Evolutionary conservation across 257 asterid species (phyloP).

Genomic region (Agastache rugosa): DNA sequence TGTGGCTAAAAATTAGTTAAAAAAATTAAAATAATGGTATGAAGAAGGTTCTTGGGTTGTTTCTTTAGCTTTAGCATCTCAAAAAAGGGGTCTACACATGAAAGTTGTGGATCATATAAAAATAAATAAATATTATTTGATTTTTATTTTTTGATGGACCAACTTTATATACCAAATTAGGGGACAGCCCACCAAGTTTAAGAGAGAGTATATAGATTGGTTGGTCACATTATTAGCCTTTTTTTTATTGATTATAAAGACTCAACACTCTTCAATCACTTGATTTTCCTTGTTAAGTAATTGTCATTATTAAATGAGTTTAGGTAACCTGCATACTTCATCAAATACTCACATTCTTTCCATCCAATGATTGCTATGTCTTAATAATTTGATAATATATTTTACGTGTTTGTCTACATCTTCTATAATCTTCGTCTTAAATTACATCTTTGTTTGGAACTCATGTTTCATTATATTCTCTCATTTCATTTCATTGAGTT

Average conservation of each 20-base stretch:
- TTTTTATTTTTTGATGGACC: constrained; percentile 24
- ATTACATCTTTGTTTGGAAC: too few relatives aligned
- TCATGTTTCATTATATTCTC: too few relatives aligned
- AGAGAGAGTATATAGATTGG: constrained; percentile 23
- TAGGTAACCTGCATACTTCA: constrained; percentile 7
- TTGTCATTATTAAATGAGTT: constrained; percentile 7
- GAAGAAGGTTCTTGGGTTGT: constrained; percentile 36
- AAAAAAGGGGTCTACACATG: constrained; percentile 22
- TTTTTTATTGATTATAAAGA: constrained; percentile 26
- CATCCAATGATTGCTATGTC: neutral
- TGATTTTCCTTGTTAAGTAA: constrained; percentile 17
- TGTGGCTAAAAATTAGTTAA: constrained; percentile 21
- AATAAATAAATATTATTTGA: neutral
- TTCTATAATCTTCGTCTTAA: neutral
- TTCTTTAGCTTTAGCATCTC: constrained; percentile 43
- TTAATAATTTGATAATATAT: neutral
- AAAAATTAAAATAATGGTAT: constrained; percentile 2
- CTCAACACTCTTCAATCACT: neutral
- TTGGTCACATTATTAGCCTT: constrained; percentile 16
- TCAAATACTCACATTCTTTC: neutral
- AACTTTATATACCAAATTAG: constrained; percentile 38
- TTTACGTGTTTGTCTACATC: neutral
- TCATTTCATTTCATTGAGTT: neutral
- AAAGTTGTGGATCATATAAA: constrained; percentile 40
- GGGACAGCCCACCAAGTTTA: constrained; percentile 44